These are phyloP conservation scores for Podospora appendiculata DNA, from an alignment of 495 filamentous ascomycete genomes.

Conservation along the genomic window DNA sequence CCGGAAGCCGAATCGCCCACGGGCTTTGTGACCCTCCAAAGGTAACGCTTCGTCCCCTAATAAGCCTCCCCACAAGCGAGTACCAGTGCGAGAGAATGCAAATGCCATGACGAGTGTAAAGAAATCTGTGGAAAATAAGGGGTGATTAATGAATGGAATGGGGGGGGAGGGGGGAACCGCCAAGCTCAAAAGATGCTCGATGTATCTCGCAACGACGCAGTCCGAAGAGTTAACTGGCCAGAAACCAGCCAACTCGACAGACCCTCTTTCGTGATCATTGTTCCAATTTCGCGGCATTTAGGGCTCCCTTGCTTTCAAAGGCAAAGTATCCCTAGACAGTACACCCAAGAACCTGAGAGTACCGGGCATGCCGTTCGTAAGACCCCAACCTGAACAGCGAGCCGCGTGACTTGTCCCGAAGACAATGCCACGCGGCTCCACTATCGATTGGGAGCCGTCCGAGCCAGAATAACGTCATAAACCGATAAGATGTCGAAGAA, in stretches of 20 bases:
- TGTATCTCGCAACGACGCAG: constrained; percentile 8
- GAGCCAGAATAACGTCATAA: constrained; percentile 14
- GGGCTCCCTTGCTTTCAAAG: neutral
- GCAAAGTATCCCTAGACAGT: constrained; percentile 11
- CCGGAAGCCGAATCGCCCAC: neutral
- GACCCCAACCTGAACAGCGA: constrained; percentile 3
- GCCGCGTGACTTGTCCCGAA: neutral
- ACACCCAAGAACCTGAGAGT: constrained; percentile 11
- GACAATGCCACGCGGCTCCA: constrained; percentile 1
- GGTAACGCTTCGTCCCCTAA: constrained; percentile 23
- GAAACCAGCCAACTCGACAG: too few species aligned
- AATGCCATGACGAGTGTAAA: constrained; percentile 11
- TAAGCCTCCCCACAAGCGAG: constrained; percentile 36
- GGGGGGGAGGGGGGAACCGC: constrained; percentile 5
- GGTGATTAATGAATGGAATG: constrained; percentile 11
- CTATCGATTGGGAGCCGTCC: constrained; percentile 8
- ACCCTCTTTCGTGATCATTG: constrained; percentile 8
- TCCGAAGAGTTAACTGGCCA: neutral
- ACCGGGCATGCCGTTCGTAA: constrained; percentile 31
- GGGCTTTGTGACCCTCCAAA: neutral
- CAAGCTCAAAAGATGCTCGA: constrained; percentile 8
- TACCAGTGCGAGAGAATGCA: constrained; percentile 24
- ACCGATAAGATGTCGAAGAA: constrained; percentile 26
- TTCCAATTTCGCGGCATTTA: constrained; percentile 5
- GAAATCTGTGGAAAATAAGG: constrained; percentile 14